These are phyloP conservation scores for Pythium plurisporium DNA, from an alignment of 352 stramenopile genomes.

Conservation along the genomic window DNA sequence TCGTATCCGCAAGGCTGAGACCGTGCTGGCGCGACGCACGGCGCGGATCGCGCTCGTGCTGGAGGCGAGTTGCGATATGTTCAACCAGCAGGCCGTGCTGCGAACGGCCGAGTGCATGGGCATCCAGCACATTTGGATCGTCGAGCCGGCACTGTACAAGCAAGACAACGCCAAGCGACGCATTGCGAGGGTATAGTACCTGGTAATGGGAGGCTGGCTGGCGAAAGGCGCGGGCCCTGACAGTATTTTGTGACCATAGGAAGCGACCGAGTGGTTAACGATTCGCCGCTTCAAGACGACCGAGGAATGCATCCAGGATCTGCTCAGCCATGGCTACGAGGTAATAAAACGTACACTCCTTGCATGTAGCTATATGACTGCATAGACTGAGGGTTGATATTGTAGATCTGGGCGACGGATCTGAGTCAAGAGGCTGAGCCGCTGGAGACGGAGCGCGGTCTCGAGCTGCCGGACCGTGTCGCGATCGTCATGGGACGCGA, in stretches of 20 bases:
- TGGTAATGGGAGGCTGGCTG: no score
- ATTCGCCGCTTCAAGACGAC: slow-evolving; percentile 73
- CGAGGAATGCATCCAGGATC: slow-evolving; percentile 51
- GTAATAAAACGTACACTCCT: no score
- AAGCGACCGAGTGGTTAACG: slow-evolving; percentile 56
- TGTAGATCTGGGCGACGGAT: slow-evolving; percentile 74
- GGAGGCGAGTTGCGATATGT: slow-evolving; percentile 34
- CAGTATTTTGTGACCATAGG: background rate
- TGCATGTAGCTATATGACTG: no score
- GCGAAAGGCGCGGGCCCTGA: no score
- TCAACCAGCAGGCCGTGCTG: slow-evolving; percentile 36
- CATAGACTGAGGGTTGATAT: no score
- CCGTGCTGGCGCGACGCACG: slow-evolving; percentile 33
- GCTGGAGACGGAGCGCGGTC: slow-evolving; percentile 15
- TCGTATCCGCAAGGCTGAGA: slow-evolving; percentile 33
- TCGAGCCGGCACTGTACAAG: slow-evolving; percentile 34
- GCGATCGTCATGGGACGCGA: slow-evolving; percentile 89
- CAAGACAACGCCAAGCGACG: slow-evolving; percentile 26
- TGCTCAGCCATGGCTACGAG: slow-evolving; percentile 39
- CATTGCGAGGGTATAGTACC: slow-evolving; percentile 31
- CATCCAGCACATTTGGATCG: slow-evolving; percentile 76
- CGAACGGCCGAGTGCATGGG: slow-evolving; percentile 56
- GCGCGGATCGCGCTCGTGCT: slow-evolving; percentile 37
- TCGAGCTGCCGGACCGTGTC: slow-evolving; percentile 63
- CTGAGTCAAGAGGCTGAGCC: slow-evolving; percentile 52